Evolutionary conservation across 2,329 filamentous ascomycete species (phyloP), one percentile per base, ranked within the genome.

Genomic region (Aspergillus amoenus): DNA sequence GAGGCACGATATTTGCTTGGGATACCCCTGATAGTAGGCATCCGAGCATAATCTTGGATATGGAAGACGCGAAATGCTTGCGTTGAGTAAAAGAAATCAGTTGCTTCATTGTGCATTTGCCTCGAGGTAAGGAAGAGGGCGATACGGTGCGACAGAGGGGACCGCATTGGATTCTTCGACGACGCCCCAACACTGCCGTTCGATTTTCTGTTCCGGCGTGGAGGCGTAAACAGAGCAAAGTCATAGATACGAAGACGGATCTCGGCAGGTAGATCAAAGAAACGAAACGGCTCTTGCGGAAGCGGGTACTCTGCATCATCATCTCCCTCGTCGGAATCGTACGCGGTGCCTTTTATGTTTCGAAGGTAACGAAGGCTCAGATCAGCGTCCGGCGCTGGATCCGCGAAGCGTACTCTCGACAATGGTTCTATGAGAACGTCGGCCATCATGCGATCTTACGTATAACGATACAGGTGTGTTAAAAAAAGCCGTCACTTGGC

Each of bases 11-110:
- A 83, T 54, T 73, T 76, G 3, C 75, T 70, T 2, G 82, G 76
- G 13, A 87, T 70, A 52, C 79, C 78, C 7, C 78, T 70, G 30
- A 86, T 62, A n/a, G 72, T 72, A 12, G 76, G 76, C 55, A 71
- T 66, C 27, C 68, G 68, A 34, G 70, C 79, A 54, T 79, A 79
- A 44, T 81, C 79, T 65, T 83, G 79, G 24, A 81, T 72, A 1
- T 78, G 78, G 62, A 84, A 83, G 30, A 84, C 68, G 43, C 81
- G 79, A 64, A 84, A 84, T 6, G 76, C 81, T 61, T 82, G 79
- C 17, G 71, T 70, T 42, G 78, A 74, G 69, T 82, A 84, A 68
- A 83, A 82, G 59, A 78, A 71, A 55, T 78, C 73, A 45, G 74
- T 76, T 5, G 81, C 79, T 69, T 84, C 82, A 27, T 79, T 70